Percentiles rank a stretch among this genome's conserved stretches.
These are phyloP conservation scores for Pyrus communis DNA, from an alignment of 306 rosid genomes.

Conservation along the genomic window DNA sequence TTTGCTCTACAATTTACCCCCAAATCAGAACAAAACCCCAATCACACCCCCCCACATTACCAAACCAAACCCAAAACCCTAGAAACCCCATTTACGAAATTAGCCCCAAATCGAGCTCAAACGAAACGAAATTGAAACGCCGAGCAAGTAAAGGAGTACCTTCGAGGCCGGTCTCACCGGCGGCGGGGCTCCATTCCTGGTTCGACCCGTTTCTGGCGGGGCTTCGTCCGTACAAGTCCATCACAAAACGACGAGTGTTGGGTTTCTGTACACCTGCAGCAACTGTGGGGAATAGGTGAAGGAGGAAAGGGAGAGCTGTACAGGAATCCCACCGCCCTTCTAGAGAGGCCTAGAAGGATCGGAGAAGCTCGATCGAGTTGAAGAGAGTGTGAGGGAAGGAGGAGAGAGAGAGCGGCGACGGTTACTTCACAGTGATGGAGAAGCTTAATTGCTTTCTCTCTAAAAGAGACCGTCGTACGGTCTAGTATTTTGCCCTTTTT, in stretches of 20 bases:
- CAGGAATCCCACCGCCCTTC: slow-evolving; percentile 11
- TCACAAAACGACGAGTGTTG: slow-evolving; percentile 8
- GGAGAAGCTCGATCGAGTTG: slow-evolving; percentile 22
- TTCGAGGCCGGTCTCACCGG: slow-evolving; percentile 46
- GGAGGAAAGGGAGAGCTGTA: not conserved
- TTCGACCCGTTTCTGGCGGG: slow-evolving; percentile 55
- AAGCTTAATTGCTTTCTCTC: slow-evolving; percentile 14
- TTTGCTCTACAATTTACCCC: slow-evolving; percentile 44
- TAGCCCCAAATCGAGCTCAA: not conserved
- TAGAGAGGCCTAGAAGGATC: slow-evolving; percentile 35
- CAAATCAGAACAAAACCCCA: slow-evolving; percentile 28
- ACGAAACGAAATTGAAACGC: not conserved
- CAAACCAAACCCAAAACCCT: slow-evolving; percentile 30
- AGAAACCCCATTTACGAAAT: slow-evolving; percentile 9
- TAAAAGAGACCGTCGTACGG: slow-evolving; percentile 31
- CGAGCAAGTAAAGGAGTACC: slow-evolving; percentile 23
- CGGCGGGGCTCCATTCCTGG: slow-evolving; percentile 59
- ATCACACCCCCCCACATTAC: slow-evolving; percentile 19
- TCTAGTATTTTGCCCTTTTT: slow-evolving; percentile 26
- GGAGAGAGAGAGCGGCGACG: slow-evolving; percentile 15
- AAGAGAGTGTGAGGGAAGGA: not conserved
- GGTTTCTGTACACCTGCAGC: slow-evolving; percentile 17
- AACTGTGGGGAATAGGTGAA: not conserved
- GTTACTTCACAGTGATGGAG: slow-evolving; percentile 25
- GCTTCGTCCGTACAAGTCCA: slow-evolving; percentile 66